Evolutionary conservation across 169 alveolate species (phyloP), one percentile per base, ranked within the genome.

Genomic region (Plasmodium vinckei): DNA sequence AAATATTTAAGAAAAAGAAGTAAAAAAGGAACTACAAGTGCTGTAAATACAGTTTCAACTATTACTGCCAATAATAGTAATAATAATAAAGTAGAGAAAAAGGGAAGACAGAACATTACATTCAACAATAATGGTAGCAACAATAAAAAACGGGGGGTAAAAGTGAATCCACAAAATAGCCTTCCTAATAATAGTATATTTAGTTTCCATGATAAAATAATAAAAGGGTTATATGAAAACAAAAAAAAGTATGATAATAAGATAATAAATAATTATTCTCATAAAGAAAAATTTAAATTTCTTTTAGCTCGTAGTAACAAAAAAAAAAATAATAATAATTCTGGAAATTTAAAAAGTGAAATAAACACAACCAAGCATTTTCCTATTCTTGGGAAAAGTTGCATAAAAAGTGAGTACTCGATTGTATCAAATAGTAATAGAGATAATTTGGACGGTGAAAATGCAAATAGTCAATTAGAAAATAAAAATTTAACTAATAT

Each of bases 1-100:
- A 73, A 69, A 60, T 87, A 51, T 72, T 65, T 67, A 7, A 39
- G 23, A 51, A 70, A 56, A 42, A 71, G 49, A 42, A 53, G 44
- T 25, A 87, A 57, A 19, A 72, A 53, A 51, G 21, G 46, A 9
- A 23, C 17, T 17, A 12, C 21, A 51, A 33, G 42, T n/a, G 91
- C 44, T 42, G 42, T 4, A 33, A 33, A 33, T 33, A 33, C 42
- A 3, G 3, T 33, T 33, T 33, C 42, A 33, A 3, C 42, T 1
- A 33, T 33, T 3, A 3, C 42, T 33, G 3, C 42, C 42, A 33
- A 1, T 33, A 33, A 33, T 33, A 33, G 5, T 33, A 33, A 33
- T 33, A 84, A n/a, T 54, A 23, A 23, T 53, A 64, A 65, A 64
- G 33, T 15, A 4, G 79, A 65, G 17, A 72, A 57, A 69, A 17